Evolutionary conservation across 2,329 filamentous ascomycete genomes (phyloP).

Genomic region (Fusarium penzigii): DNA sequence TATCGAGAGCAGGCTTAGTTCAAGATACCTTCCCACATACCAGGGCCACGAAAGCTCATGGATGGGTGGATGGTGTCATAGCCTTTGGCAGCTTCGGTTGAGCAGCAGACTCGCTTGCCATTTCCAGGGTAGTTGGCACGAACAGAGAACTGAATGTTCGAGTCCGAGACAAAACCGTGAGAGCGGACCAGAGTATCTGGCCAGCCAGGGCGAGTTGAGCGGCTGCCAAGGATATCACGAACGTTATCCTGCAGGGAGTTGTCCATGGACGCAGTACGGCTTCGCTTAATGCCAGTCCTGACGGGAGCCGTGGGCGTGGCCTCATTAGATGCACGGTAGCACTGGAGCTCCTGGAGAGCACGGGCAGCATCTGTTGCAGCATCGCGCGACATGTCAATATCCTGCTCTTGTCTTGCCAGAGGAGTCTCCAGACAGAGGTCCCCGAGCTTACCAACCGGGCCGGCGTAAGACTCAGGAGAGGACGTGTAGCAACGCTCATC

Average conservation of each 20-base stretch:
- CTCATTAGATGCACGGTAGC: constrained; percentile 45
- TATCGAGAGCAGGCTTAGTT: constrained; percentile 40
- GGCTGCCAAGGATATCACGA: constrained; percentile 57
- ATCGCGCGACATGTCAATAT: constrained; percentile 45
- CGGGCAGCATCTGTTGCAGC: constrained; percentile 56
- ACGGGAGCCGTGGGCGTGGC: constrained; percentile 36
- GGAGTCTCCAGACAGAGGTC: constrained; percentile 52
- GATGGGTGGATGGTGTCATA: constrained; percentile 51
- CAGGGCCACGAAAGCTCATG: constrained; percentile 54
- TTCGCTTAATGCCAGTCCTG: constrained; percentile 56
- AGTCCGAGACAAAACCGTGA: constrained; percentile 25
- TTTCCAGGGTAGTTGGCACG: constrained; percentile 48
- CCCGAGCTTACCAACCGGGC: constrained; percentile 52
- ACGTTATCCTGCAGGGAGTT: constrained; percentile 67
- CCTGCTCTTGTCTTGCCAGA: constrained; percentile 46
- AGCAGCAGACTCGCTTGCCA: constrained; percentile 68
- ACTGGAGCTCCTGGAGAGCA: constrained; percentile 62
- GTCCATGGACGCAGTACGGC: constrained; percentile 59
- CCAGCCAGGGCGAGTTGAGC: constrained; percentile 34
- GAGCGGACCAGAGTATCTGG: constrained; percentile 42
- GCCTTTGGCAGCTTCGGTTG: constrained; percentile 54
- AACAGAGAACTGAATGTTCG: constrained; percentile 39
- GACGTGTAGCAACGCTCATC: constrained; percentile 52
- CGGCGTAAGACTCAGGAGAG: constrained; percentile 59
- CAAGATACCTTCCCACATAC: constrained; percentile 69